Base-by-base conservation (phyloP, 1,139 yeast species). In the Hansenula anomala region DNA sequence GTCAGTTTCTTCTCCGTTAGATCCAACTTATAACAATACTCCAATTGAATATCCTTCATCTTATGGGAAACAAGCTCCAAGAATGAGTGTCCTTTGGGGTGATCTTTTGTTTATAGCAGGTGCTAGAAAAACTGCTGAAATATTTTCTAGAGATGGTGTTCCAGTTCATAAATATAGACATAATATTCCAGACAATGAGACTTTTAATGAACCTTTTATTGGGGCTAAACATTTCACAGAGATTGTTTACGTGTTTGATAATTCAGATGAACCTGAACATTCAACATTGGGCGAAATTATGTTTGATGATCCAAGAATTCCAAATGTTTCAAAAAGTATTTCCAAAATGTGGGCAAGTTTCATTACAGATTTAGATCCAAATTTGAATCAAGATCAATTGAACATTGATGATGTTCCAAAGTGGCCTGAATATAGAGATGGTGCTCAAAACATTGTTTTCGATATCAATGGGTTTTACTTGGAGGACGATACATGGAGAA, bases 161-260 rank as follows among this genome's bases (percentile, higher is more conserved):
- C 37, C 44, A 3, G 50, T 42, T 13, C 50, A 34, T 36, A 45
- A 48, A 28, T 51, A 50, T 36, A 42, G 49, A 22, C 46, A 44
- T 40, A 47, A 50, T 40, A 45, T 48, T 23, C 41, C 48, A 19
- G 41, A 47, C 12, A 37, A 35, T 5, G 41, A 40, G 15, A 23
- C 34, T 25, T 31, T 14, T n/a, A 37, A 37, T 4, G 19, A 36
- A 3, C 34, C 39, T 8, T 19, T 29, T 10, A 9, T 19, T 7
- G 51, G 54, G 11, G 44, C 53, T 4, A 32, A 44, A 10, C 57
- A 52, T 36, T 44, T 38, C 30, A 39, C 39, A 9, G 57, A 52
- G 14, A 48, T 52, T 14, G 50, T 46, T 4, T 52, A 48, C 33
- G 52, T 48, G 11, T 52, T 52, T 32, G 42, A 47, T 39, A 52